Conservation (phyloP, 441 rosid species). For the Eutrema salsugineum region DNA sequence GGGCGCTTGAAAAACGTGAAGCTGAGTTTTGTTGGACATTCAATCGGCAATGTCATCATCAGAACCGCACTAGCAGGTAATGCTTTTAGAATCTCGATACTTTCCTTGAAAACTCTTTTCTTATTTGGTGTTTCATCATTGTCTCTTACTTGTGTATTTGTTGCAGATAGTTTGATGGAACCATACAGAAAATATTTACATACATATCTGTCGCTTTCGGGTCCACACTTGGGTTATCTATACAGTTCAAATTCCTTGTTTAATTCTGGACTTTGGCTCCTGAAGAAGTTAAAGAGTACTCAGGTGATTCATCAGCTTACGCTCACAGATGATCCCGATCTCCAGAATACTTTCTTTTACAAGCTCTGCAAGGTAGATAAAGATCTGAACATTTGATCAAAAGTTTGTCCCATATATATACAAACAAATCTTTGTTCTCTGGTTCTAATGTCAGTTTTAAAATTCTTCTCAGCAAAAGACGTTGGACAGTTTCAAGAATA, state of each 20-base stretch:
- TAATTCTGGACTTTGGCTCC: slow-evolving; percentile 94
- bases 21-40: slow-evolving; percentile 97
- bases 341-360: slow-evolving; percentile 76
- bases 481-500: slow-evolving; percentile 67
- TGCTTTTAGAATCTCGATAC: background rate
- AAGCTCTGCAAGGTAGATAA: slow-evolving; percentile 74
- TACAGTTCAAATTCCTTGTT: slow-evolving; percentile 96
- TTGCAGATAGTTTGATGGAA: slow-evolving; percentile 83
- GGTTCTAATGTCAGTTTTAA: background rate
- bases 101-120: background rate
- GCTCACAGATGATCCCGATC: slow-evolving; percentile 86
- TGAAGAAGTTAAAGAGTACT: slow-evolving; percentile 88
- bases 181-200: slow-evolving; percentile 69
- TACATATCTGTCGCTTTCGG: slow-evolving; percentile 85
- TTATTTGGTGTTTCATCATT: slow-evolving; percentile 20
- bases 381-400: background rate
- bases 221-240: slow-evolving; percentile 95
- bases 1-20: slow-evolving; percentile 54
- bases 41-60: slow-evolving; percentile 90
- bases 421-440: background rate
- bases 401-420: background rate
- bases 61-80: slow-evolving; percentile 86
- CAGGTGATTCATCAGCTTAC: slow-evolving; percentile 98
- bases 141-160: background rate
- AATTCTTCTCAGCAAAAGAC: slow-evolving; percentile 76